These are phyloP conservation scores for Lachnellula hyalina DNA, from an alignment of 2,329 filamentous ascomycete genomes.

Conservation along the genomic window DNA sequence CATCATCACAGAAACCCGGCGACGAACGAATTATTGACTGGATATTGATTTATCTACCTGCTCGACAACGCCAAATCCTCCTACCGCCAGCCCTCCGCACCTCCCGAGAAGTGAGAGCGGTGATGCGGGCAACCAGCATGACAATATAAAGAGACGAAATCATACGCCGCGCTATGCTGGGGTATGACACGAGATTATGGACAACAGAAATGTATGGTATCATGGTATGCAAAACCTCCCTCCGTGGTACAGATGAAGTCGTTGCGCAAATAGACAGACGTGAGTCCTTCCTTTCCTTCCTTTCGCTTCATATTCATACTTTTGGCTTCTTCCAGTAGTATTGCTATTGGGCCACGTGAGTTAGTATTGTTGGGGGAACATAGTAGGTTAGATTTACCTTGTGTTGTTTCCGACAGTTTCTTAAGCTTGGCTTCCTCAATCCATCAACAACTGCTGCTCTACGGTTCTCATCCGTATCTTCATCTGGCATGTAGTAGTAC, in stretches of 20 bases:
- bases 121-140: neutral
- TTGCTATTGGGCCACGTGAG: constrained; percentile 43
- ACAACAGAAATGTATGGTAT: constrained; percentile 7
- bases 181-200: constrained; percentile 8
- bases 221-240: neutral
- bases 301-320: too few relatives aligned
- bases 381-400: constrained; percentile 60
- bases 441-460: constrained; percentile 79
- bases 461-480: constrained; percentile 72
- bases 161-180: constrained; percentile 14
- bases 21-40: neutral
- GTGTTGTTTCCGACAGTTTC: constrained; percentile 90
- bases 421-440: constrained; percentile 80
- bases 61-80: neutral
- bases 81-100: neutral
- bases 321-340: constrained; percentile 63
- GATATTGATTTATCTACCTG: constrained; percentile 1
- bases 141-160: constrained; percentile 3
- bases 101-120: neutral
- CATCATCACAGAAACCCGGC: neutral
- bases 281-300: constrained; percentile 44
- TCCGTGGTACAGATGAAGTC: neutral
- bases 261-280: neutral
- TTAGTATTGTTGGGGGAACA: constrained; percentile 1
- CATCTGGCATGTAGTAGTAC: constrained; percentile 92